Conservation (phyloP, 179 eudicot genomes). For the Sideroxylon spinosum region DNA sequence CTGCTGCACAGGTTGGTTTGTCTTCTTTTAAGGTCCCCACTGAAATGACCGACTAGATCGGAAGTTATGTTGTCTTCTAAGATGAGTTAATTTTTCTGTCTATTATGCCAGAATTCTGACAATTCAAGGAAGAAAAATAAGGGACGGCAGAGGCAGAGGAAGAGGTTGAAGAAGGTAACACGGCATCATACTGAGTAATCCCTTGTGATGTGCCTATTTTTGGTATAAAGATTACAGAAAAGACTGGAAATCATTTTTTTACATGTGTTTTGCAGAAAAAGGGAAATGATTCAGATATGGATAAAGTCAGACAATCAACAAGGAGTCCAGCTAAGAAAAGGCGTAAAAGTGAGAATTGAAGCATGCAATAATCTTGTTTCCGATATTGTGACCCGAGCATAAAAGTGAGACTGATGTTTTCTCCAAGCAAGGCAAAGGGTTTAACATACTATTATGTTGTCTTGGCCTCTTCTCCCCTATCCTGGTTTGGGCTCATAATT, state of each 20-base stretch:
- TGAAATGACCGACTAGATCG: background rate
- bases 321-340: constrained; percentile 31
- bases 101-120: constrained; percentile 19
- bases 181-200: background rate
- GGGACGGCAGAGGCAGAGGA: constrained; percentile 70
- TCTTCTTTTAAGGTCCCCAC: background rate
- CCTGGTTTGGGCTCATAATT: background rate
- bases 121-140: constrained; percentile 43
- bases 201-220: background rate
- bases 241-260: background rate
- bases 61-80: background rate
- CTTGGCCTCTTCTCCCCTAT: background rate
- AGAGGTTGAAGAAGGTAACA: constrained; percentile 54
- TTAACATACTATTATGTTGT: background rate
- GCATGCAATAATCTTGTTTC: constrained; percentile 8
- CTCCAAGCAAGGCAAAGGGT: background rate
- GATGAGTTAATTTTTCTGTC: background rate
- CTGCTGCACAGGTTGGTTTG: constrained; percentile 57
- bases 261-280: constrained; percentile 19
- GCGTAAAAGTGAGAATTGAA: constrained; percentile 25
- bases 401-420: background rate
- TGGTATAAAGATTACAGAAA: background rate
- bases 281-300: constrained; percentile 5
- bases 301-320: constrained; percentile 18
- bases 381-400: background rate